Base-by-base conservation (phyloP, 768 basidiomycete genomes). In the Pulveroboletus sp. region DNA sequence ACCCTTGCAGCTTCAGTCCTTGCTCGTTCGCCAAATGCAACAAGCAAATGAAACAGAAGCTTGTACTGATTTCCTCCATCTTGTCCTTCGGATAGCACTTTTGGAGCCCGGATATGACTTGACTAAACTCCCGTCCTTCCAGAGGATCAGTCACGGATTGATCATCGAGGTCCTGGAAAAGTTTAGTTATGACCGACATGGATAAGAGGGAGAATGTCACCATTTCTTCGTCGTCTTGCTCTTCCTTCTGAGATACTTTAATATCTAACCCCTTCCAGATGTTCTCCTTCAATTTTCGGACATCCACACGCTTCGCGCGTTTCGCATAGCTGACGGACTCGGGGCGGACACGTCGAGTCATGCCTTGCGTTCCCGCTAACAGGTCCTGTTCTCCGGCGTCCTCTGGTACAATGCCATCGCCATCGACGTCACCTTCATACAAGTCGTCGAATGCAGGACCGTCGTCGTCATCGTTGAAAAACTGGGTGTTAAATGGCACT, bases 21-120 rank as follows among this genome's bases (percentile, higher is more conserved):
- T 92, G 89, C 70, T 98, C 96, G 64, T 99, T 98, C 16, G 95
- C 95, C 37, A 98, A 71, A 72, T 98, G 96, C 16, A 99, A 73
- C 22, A 98, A 73, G 63, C 96, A 98, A 66, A 98, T 99, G 74
- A 98, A 99, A 67, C 95, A 98, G 82, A 95, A 98, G 56, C 92
- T 95, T 14, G 96, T 98, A 66, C 93, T 96, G 64, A 98, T 96
- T 56, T 99, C 96, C 34, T 87, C 87, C 86, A 98, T 89, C 74
- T 95, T 97, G 36, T 97, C 94, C 50, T 73, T 72, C 1, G 95
- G 93, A 67, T 98, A 98, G 6, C 86, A 81, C 44, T 72, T 76
- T 57, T 89, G 83, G 29, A 99, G 77, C 16, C 83, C 83, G 2
- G 83, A 77, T 57, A 98, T 89, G 55, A 98, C 93, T 47, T 82